A percentile compares a stretch with the other conserved stretches of the same genome.
These are phyloP conservation scores for Phlebiopsis gigantea DNA, from an alignment of 768 basidiomycete species.

Conservation along the genomic window DNA sequence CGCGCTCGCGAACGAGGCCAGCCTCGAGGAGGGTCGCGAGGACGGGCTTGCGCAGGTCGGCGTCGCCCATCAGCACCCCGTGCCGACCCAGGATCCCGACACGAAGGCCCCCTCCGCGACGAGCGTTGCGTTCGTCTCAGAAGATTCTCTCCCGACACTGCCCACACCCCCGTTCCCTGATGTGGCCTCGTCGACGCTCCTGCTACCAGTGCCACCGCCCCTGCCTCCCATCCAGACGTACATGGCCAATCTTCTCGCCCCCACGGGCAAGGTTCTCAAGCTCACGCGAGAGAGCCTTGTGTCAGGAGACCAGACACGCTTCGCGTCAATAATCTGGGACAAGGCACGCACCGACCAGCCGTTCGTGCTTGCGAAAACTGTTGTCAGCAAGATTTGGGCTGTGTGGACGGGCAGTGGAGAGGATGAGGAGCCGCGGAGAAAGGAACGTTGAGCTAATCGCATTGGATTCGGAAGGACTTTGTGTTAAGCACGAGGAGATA, in stretches of 20 bases:
- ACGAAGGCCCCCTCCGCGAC: not conserved
- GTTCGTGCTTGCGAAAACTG: conserved; percentile 36
- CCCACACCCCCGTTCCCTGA: not conserved
- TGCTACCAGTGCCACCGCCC: conserved; percentile 56
- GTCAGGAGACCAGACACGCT: conserved; percentile 53
- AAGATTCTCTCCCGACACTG: not conserved
- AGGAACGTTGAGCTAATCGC: not conserved
- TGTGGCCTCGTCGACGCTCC: conserved; percentile 33
- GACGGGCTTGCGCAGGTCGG: not conserved
- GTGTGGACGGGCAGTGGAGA: conserved; percentile 25
- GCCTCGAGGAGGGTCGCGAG: not conserved
- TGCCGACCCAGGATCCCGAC: not conserved
- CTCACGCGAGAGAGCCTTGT: conserved; percentile 49
- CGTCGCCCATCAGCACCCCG: not conserved
- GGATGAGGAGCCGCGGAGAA: conserved; percentile 9
- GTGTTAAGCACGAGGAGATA: not conserved
- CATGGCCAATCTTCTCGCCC: conserved; percentile 51
- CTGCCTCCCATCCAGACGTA: conserved; percentile 47
- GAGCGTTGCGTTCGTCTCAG: not conserved
- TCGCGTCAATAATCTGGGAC: conserved; percentile 55
- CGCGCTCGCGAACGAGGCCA: not conserved
- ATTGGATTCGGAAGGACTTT: not conserved
- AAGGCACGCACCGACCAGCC: conserved; percentile 63
- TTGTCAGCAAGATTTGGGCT: conserved; percentile 35
- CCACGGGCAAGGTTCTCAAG: conserved; percentile 45